Percentiles rank a stretch among this genome's conserved stretches.
Evolutionary conservation across 768 basidiomycete species (phyloP).

Genomic region (Suillus subalutaceus): DNA sequence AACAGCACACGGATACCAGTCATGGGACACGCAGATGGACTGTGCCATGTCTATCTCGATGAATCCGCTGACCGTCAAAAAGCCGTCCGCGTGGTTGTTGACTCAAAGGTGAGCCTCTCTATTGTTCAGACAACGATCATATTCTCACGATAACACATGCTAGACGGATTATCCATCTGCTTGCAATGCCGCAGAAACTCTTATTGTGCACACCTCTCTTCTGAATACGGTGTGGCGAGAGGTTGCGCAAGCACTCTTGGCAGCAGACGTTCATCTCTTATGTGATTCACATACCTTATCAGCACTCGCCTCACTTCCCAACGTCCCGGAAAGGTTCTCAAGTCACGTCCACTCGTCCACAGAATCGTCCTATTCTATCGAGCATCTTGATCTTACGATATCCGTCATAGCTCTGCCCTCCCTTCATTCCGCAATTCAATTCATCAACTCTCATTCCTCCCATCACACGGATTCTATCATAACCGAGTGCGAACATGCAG

Average conservation of each 20-base stretch:
- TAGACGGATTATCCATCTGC: conserved; percentile 95
- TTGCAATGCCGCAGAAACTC: conserved; percentile 90
- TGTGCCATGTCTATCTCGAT: conserved; percentile 91
- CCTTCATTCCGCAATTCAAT: conserved; percentile 72
- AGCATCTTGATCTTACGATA: conserved; percentile 85
- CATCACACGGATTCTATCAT: conserved; percentile 96
- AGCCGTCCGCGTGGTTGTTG: conserved; percentile 79
- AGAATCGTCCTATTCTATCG: conserved; percentile 75
- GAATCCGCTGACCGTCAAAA: conserved; percentile 77
- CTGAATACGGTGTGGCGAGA: conserved; percentile 78
- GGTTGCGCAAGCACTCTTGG: conserved; percentile 74
- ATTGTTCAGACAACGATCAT: not conserved
- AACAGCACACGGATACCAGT: conserved; percentile 91
- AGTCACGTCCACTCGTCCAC: conserved; percentile 56
- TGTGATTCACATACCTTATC: conserved; percentile 73
- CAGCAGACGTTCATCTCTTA: conserved; percentile 70
- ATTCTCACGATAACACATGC: conserved; percentile 9
- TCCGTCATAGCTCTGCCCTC: conserved; percentile 79
- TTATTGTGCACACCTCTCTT: conserved; percentile 79
- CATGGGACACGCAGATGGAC: conserved; percentile 98
- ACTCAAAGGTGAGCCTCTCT: conserved; percentile 75
- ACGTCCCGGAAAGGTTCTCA: conserved; percentile 37
- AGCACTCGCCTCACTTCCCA: conserved; percentile 48
- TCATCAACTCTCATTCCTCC: conserved; percentile 92
- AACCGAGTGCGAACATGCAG: conserved; percentile 72